These are phyloP conservation scores for Colletotrichum orbiculare DNA, from an alignment of 2,329 filamentous ascomycete species.

Conservation along the genomic window DNA sequence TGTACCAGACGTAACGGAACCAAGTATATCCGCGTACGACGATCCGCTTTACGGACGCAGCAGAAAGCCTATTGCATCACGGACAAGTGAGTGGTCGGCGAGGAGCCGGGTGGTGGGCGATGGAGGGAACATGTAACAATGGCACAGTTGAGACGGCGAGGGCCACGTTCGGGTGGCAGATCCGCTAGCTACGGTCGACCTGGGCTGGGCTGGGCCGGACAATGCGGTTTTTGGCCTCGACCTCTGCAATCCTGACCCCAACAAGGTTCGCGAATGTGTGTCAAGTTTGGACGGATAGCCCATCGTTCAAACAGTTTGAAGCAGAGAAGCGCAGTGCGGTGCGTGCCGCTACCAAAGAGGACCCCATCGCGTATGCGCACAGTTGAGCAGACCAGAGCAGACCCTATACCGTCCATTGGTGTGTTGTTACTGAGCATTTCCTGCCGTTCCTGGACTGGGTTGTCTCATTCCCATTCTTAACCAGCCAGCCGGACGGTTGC, in stretches of 20 bases:
- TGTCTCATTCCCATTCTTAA: not conserved
- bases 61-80: not conserved
- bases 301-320: conserved; percentile 30
- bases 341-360: no score
- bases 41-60: conserved; percentile 8
- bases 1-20: conserved; percentile 1
- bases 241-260: conserved; percentile 13
- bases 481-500: conserved; percentile 5
- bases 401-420: not conserved
- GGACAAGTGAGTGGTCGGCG: conserved; percentile 6
- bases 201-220: conserved; percentile 29
- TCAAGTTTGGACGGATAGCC: conserved; percentile 36
- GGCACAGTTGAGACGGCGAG: conserved; percentile 35
- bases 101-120: conserved; percentile 15
- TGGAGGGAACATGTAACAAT: conserved; percentile 28
- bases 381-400: not conserved
- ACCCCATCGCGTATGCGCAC: no score
- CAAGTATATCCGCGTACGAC: conserved; percentile 10
- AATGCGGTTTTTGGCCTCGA: conserved; percentile 25
- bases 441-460: not conserved
- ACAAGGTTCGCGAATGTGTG: conserved; percentile 34
- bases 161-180: conserved; percentile 37
- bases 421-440: not conserved
- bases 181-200: conserved; percentile 33
- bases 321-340: conserved; percentile 18